Conservation (phyloP, 208 protist genomes). For the Leishmania arabica region DNA sequence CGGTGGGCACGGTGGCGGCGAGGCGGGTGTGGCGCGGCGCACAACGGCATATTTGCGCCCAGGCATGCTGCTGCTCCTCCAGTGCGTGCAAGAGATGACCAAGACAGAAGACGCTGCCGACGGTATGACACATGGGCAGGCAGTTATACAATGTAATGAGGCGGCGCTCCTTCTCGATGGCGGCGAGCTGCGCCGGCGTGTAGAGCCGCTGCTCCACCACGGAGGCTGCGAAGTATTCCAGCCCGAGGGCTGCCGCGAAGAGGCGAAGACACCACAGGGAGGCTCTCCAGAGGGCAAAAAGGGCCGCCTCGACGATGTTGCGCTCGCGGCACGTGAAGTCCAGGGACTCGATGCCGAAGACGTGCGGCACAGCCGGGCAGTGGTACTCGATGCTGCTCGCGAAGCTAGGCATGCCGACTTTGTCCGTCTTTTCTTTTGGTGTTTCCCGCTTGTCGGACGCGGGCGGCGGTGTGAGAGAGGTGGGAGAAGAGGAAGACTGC, state of each 20-base stretch:
- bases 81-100: slow-evolving; percentile 58
- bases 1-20: slow-evolving; percentile 28
- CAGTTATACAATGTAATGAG: slow-evolving; percentile 72
- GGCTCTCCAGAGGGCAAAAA: slow-evolving; percentile 20
- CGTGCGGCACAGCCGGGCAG: slow-evolving; percentile 13
- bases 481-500: not conserved
- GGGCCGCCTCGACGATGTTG: slow-evolving; percentile 15
- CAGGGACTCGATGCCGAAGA: slow-evolving; percentile 23
- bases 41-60: slow-evolving; percentile 18
- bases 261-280: slow-evolving; percentile 24
- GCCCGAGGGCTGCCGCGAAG: slow-evolving; percentile 12
- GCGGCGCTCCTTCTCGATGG: slow-evolving; percentile 24
- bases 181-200: slow-evolving; percentile 17
- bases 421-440: not conserved
- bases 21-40: not conserved
- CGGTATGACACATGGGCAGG: slow-evolving; percentile 87
- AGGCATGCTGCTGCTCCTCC: slow-evolving; percentile 55
- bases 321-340: slow-evolving; percentile 11
- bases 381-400: not conserved
- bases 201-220: slow-evolving; percentile 14
- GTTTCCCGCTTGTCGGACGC: not conserved
- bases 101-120: slow-evolving; percentile 68
- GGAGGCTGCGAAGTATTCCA: slow-evolving; percentile 16
- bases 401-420: not conserved
- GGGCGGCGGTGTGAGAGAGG: not conserved